A percentile compares a stretch with the other conserved stretches of the same genome.
Conservation (phyloP, 495 filamentous ascomycete genomes). For the Penicillium psychrofluorescens region DNA sequence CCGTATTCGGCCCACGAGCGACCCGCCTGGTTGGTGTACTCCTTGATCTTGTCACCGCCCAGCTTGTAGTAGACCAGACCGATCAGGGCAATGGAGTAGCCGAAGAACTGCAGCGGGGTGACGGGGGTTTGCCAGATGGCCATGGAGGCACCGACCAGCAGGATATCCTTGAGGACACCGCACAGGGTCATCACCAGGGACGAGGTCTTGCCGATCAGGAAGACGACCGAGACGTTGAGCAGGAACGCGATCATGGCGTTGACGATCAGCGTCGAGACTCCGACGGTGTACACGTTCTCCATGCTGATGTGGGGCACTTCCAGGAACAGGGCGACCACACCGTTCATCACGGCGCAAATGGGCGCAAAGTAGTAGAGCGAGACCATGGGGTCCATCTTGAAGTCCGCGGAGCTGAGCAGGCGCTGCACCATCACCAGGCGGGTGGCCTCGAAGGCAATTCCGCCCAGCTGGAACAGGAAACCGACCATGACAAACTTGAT, state of each 20-base stretch:
- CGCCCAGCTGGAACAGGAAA: constrained; percentile 77
- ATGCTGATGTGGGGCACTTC: constrained; percentile 67
- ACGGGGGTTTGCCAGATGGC: constrained; percentile 82
- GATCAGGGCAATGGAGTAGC: constrained; percentile 82
- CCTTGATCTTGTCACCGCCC: constrained; percentile 75
- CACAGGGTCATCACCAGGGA: constrained; percentile 94
- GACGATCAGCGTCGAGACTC: constrained; percentile 63
- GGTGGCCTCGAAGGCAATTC: constrained; percentile 84
- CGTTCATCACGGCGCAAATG: constrained; percentile 87
- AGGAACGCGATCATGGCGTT: constrained; percentile 83
- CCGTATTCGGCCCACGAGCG: constrained; percentile 85
- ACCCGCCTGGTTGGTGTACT: constrained; percentile 59
- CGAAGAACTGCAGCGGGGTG: constrained; percentile 79
- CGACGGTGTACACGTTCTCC: constrained; percentile 67
- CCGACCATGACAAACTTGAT: constrained; percentile 84
- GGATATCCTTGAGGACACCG: constrained; percentile 97
- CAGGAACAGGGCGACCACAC: constrained; percentile 66
- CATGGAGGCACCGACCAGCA: constrained; percentile 86
- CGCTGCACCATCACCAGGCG: constrained; percentile 89
- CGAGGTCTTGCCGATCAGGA: constrained; percentile 95
- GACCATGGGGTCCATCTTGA: constrained; percentile 96
- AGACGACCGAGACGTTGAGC: constrained; percentile 89
- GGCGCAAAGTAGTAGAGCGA: constrained; percentile 96
- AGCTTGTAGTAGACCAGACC: constrained; percentile 98
- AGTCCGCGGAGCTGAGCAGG: constrained; percentile 80